phyloP scores from a whole-genome alignment of 1,284 basidiomycete species.

The Coniferiporia sulphurascens region DNA sequence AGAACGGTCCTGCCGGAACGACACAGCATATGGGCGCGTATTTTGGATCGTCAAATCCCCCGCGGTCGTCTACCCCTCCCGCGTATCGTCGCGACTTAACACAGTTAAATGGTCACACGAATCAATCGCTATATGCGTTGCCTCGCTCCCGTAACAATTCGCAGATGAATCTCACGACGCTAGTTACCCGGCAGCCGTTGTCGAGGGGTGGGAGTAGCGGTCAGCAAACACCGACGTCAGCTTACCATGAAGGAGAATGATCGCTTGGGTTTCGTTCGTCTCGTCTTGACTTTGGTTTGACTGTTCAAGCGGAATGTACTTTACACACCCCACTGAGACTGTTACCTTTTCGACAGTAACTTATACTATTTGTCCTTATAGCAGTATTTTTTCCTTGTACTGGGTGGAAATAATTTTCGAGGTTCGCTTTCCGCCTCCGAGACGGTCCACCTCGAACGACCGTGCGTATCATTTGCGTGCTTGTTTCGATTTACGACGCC shows the following conservation, averaged over 20 bases:
- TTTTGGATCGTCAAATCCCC: slow-evolving; percentile 8
- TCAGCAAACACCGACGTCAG: slow-evolving; percentile 23
- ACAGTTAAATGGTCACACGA: slow-evolving; percentile 10
- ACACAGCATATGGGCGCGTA: background rate
- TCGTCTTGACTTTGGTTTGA: background rate
- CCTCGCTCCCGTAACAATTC: slow-evolving; percentile 62
- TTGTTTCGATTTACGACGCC: too few species aligned
- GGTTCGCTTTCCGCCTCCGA: too few species aligned
- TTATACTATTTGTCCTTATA: slow-evolving; percentile 1
- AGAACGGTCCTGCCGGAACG: slow-evolving; percentile 10
- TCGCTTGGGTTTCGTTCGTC: background rate
- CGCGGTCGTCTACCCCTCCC: slow-evolving; percentile 24
- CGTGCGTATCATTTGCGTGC: too few species aligned
- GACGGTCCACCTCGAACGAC: too few species aligned
- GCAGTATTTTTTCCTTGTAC: background rate
- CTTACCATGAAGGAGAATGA: slow-evolving; percentile 11
- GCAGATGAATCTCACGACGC: slow-evolving; percentile 51
- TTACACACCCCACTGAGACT: background rate
- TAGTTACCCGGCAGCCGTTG: slow-evolving; percentile 40
- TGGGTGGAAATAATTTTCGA: too few species aligned
- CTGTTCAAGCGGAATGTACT: background rate
- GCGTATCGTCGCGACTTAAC: slow-evolving; percentile 28
- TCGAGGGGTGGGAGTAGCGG: slow-evolving; percentile 36
- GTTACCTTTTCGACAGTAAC: slow-evolving; percentile 1
- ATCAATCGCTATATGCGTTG: slow-evolving; percentile 26